These are phyloP conservation scores for Obba rivulosa DNA, from an alignment of 768 basidiomycete genomes.

Conservation along the genomic window DNA sequence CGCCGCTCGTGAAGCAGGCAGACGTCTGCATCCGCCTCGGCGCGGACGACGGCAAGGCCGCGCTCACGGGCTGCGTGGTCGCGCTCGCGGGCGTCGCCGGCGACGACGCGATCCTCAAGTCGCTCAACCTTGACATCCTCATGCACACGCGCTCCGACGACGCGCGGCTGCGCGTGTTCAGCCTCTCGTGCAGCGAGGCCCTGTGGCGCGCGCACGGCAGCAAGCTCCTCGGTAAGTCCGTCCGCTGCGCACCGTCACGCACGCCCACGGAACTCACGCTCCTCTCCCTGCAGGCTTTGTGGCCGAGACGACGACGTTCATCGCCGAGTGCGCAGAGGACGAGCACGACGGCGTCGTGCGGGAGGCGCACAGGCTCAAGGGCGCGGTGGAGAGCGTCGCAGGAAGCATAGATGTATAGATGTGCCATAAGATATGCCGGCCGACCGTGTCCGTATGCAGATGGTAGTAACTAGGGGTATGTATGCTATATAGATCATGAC, in stretches of 20 bases:
- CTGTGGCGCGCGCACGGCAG: constrained; percentile 76
- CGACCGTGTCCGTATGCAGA: too few species aligned
- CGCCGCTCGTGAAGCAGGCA: constrained; percentile 62
- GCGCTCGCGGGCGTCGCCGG: constrained; percentile 51
- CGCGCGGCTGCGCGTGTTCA: constrained; percentile 57
- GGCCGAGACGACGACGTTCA: constrained; percentile 79
- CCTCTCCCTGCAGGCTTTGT: constrained; percentile 54
- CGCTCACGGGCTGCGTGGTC: constrained; percentile 46
- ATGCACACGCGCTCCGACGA: constrained; percentile 90
- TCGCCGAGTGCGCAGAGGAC: constrained; percentile 84
- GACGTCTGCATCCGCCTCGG: constrained; percentile 38
- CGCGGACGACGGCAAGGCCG: constrained; percentile 30
- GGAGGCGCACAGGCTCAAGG: constrained; percentile 62
- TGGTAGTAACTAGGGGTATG: constrained; percentile 11
- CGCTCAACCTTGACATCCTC: constrained; percentile 75
- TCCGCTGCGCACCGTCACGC: neutral
- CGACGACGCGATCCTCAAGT: constrained; percentile 62
- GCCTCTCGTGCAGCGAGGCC: constrained; percentile 60
- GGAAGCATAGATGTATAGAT: constrained; percentile 41
- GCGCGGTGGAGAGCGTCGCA: constrained; percentile 65
- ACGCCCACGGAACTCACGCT: too few species aligned
- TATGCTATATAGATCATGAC: constrained; percentile 19
- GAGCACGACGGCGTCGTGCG: constrained; percentile 80
- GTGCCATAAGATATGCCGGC: too few species aligned
- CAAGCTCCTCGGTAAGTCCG: constrained; percentile 60